Base-by-base conservation (phyloP, 2,329 filamentous ascomycete genomes). In the Tolypocladium cylindrosporum region DNA sequence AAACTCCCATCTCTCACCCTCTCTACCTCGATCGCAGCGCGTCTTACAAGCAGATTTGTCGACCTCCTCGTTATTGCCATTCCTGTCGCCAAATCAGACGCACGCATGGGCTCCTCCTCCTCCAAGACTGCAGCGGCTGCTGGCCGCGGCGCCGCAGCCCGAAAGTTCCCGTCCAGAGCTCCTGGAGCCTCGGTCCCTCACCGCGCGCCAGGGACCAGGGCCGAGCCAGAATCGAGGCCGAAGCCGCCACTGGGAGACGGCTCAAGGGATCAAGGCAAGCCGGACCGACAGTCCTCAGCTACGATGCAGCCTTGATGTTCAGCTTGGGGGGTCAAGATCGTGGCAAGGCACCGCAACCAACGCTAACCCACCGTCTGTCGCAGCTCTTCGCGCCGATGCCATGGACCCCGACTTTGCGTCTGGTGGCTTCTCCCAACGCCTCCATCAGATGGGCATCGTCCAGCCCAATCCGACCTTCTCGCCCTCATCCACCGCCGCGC, bases 381-480 rank as follows among this genome's bases (percentile, higher is more conserved):
- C 56, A 79, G 75, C 72, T 11, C 72, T 76, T 60, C 70, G 65
- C 56, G 65, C 71, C 43, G 75, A 79, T 59, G 69, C 69, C 41
- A 63, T 64, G 60, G 73, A 77, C 58, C 74, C 77, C n/a, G 74
- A 79, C 63, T 64, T 68, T 41, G 61, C 70, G 21, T 69, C 73
- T 51, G 66, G 72, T n/a, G 75, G 71, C 61, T 83, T 81, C 67
- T 77, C 80, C 10, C 70, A 71, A 54, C 79, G 81, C 19, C 74
- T 84, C 6, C 74, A 74, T 34, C 70, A 79, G 61, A 82, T 84
- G 76, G 81, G 81, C 65, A 71, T 82, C 37, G 80, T 75, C 10
- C 74, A 79, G 53, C 80, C 81, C 5, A 80, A 78, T 61, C 80
- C 81, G 37, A 81, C 78, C 5, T 77, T 74, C 53, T 83, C 80